These are phyloP conservation scores for Neofusicoccum parvum DNA, from an alignment of 2,329 filamentous ascomycete species.

Conservation along the genomic window DNA sequence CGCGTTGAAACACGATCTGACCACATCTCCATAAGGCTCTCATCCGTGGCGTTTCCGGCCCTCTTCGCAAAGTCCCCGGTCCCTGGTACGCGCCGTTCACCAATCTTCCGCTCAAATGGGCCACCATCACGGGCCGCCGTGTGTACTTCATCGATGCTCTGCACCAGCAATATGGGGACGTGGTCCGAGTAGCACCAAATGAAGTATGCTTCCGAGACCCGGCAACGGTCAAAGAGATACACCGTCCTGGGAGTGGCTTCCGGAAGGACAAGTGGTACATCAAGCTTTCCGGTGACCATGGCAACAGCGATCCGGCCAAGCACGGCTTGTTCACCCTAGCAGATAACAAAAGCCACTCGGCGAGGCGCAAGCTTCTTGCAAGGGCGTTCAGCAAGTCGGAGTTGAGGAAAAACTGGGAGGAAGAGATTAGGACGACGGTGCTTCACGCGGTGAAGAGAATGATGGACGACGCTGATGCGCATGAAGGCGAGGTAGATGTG, in stretches of 20 bases:
- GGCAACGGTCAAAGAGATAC: constrained; percentile 33
- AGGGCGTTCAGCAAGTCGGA: constrained; percentile 39
- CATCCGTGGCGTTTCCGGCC: not conserved
- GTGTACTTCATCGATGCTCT: constrained; percentile 43
- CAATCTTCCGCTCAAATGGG: constrained; percentile 38
- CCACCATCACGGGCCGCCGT: constrained; percentile 40
- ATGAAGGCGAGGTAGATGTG: constrained; percentile 34
- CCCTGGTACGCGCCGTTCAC: constrained; percentile 39
- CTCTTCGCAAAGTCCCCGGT: constrained; percentile 32
- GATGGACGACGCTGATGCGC: constrained; percentile 25
- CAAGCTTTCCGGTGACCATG: not conserved
- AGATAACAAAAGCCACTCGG: constrained; percentile 37
- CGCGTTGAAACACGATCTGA: no score
- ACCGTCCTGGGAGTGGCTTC: constrained; percentile 33
- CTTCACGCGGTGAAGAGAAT: constrained; percentile 37
- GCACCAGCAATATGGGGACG: constrained; percentile 36
- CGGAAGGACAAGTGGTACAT: not conserved
- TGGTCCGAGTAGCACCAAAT: constrained; percentile 34
- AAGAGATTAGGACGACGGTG: constrained; percentile 35
- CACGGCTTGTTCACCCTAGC: constrained; percentile 41
- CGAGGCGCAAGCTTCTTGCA: constrained; percentile 39
- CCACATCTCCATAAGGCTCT: no score
- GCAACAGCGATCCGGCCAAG: constrained; percentile 15
- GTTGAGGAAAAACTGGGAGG: constrained; percentile 41
- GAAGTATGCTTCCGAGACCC: constrained; percentile 35